Conservation (phyloP, 768 basidiomycete genomes). For the Mycena pura region DNA sequence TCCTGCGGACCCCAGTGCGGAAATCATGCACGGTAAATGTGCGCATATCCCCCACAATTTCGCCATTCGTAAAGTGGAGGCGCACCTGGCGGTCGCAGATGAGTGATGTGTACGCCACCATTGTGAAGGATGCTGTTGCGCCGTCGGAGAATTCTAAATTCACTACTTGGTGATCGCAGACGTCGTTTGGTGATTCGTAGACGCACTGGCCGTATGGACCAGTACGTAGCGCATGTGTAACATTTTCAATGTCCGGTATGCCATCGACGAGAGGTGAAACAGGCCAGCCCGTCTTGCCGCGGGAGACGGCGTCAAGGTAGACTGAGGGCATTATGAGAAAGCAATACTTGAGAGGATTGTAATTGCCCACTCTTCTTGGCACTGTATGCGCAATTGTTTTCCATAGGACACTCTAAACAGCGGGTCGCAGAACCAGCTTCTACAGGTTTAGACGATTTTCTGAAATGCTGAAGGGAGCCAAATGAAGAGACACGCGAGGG, state of each 20-base stretch:
- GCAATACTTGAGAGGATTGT: not conserved
- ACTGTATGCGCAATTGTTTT: conserved; percentile 81
- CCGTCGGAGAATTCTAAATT: conserved; percentile 87
- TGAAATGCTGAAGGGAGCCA: conserved; percentile 86
- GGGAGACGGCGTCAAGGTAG: conserved; percentile 77
- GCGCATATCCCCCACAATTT: conserved; percentile 87
- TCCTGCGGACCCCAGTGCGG: conserved; percentile 54
- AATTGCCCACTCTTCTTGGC: conserved; percentile 75
- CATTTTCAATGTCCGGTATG: conserved; percentile 85
- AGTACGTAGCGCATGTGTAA: conserved; percentile 70
- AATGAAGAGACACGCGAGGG: conserved; percentile 83
- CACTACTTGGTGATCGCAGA: conserved; percentile 91
- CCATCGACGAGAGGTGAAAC: conserved; percentile 75
- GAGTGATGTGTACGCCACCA: conserved; percentile 83
- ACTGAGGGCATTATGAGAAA: conserved; percentile 51
- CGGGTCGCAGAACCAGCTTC: conserved; percentile 70
- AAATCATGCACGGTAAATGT: conserved; percentile 82
- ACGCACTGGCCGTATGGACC: conserved; percentile 85
- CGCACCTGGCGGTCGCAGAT: conserved; percentile 86
- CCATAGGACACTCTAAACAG: conserved; percentile 80
- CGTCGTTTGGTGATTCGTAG: conserved; percentile 85
- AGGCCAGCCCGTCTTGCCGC: conserved; percentile 69
- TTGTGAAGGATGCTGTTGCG: conserved; percentile 84
- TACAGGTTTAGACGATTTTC: conserved; percentile 70
- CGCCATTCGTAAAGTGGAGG: conserved; percentile 86